A percentile compares a stretch with the other conserved stretches of the same genome.
phyloP scores from a whole-genome alignment of 129 eudicot genomes.

The Ambrosia trifida region DNA sequence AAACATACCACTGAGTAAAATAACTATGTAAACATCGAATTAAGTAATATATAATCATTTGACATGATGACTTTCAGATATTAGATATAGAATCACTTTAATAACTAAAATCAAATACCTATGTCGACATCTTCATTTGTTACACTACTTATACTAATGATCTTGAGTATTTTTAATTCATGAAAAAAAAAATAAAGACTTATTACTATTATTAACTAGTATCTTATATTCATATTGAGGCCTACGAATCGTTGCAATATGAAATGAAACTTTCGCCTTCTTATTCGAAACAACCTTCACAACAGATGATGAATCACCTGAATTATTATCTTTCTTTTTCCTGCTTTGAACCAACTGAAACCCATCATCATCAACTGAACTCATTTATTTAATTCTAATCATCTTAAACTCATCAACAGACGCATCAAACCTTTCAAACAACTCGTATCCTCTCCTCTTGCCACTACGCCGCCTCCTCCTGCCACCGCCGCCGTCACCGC shows the following conservation, averaged over 20 bases:
- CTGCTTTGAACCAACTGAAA: constrained; percentile 72
- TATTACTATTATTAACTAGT: constrained; percentile 63
- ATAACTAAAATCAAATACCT: not conserved
- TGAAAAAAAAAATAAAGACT: constrained; percentile 46
- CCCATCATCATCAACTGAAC: constrained; percentile 46
- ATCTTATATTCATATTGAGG: constrained; percentile 88
- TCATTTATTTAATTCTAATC: constrained; percentile 39
- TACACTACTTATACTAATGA: not conserved
- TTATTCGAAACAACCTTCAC: too few relatives aligned
- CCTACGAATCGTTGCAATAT: constrained; percentile 54
- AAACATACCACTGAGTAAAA: too few relatives aligned
- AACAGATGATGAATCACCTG: constrained; percentile 20
- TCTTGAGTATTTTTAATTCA: not conserved
- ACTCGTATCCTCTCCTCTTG: too few relatives aligned
- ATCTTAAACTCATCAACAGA: too few relatives aligned
- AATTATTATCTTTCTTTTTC: constrained; percentile 44
- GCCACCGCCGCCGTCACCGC: too few relatives aligned
- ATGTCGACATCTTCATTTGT: not conserved
- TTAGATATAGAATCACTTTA: too few relatives aligned
- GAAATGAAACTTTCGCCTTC: constrained; percentile 78
- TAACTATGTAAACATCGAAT: too few relatives aligned
- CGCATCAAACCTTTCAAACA: constrained; percentile 58
- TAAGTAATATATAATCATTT: too few relatives aligned
- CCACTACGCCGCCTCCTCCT: too few relatives aligned
- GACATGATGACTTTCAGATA: too few relatives aligned